These are phyloP conservation scores for Dipteronia sinensis DNA, from an alignment of 345 rosid species.

Conservation along the genomic window DNA sequence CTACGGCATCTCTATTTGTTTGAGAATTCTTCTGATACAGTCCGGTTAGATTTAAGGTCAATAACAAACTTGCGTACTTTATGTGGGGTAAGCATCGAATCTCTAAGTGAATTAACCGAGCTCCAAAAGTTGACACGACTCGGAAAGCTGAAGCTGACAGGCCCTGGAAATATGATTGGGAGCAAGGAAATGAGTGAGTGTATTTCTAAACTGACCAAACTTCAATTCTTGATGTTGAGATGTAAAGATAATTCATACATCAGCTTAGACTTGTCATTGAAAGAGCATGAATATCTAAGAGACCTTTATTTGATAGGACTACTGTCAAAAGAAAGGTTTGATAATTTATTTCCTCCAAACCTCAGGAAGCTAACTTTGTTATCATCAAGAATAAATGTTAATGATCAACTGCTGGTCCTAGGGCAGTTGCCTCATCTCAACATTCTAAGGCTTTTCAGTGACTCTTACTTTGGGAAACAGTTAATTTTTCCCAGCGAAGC, in stretches of 20 bases:
- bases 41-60: constrained; percentile 13
- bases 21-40: neutral
- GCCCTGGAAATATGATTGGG: neutral
- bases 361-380: constrained; percentile 43
- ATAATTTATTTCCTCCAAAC: constrained; percentile 14
- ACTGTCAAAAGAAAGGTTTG: neutral
- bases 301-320: constrained; percentile 37
- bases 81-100: constrained; percentile 27
- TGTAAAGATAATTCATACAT: constrained; percentile 19
- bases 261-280: neutral
- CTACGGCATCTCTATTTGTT: constrained; percentile 35
- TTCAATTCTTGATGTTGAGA: constrained; percentile 34
- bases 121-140: constrained; percentile 17
- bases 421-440: constrained; percentile 32
- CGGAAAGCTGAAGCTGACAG: constrained; percentile 30
- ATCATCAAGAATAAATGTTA: neutral
- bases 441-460: constrained; percentile 38
- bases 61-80: constrained; percentile 4
- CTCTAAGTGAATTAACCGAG: neutral
- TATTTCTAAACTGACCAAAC: constrained; percentile 19
- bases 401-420: constrained; percentile 35
- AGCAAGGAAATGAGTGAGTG: neutral
- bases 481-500: constrained; percentile 8
- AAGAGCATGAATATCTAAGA: constrained; percentile 2
- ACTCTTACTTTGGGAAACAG: constrained; percentile 21